These are phyloP conservation scores for Alternaria sp. DNA, from an alignment of 2,329 filamentous ascomycete species.

Conservation along the genomic window DNA sequence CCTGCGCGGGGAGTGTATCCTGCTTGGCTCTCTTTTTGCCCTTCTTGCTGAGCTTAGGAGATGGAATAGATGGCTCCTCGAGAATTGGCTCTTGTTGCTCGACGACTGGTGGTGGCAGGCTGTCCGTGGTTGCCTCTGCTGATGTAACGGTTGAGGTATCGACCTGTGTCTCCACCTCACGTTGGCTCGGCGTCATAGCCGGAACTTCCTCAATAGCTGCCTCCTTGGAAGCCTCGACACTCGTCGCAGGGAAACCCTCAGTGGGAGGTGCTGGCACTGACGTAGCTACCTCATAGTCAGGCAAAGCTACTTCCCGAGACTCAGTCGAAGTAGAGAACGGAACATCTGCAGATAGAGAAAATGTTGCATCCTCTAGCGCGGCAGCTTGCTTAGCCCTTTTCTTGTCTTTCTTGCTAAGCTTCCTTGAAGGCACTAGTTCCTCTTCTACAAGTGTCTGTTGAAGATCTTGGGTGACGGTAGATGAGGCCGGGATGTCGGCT, in stretches of 20 bases:
- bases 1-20: not conserved
- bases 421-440: constrained; percentile 14
- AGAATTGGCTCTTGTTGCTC: not conserved
- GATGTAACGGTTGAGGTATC: constrained; percentile 5
- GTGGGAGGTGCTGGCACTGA: not conserved
- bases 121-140: constrained; percentile 2
- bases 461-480: not conserved
- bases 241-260: not conserved
- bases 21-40: constrained; percentile 50
- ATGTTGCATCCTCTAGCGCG: not conserved
- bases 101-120: not conserved
- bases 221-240: not conserved
- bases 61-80: constrained; percentile 4
- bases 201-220: not conserved
- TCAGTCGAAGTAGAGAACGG: not conserved
- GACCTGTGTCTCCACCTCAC: constrained; percentile 44
- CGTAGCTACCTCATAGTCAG: not conserved
- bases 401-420: constrained; percentile 36
- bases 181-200: constrained; percentile 21
- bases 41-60: constrained; percentile 49
- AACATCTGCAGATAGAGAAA: not conserved
- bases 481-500: not conserved
- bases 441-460: constrained; percentile 13
- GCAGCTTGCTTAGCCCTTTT: constrained; percentile 33
- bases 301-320: not conserved